Evolutionary conservation across 345 rosid species (phyloP).

Genomic region (Euphorbia peplus): DNA sequence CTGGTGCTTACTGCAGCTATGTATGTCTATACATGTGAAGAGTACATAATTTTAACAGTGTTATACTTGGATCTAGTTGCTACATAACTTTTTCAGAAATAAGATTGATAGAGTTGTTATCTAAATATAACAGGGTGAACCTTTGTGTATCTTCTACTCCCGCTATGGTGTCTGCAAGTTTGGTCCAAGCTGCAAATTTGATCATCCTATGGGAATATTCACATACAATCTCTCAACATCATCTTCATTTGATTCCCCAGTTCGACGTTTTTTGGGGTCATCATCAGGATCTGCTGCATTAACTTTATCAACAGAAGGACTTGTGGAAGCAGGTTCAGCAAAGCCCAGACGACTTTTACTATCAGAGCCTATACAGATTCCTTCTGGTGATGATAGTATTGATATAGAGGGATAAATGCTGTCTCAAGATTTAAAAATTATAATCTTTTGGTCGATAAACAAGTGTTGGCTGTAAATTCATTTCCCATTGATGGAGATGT

Average conservation of each 20-base stretch:
- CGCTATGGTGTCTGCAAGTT: constrained; percentile 98
- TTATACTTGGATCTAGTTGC: neutral
- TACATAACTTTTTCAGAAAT: neutral
- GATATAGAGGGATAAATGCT: constrained; percentile 54
- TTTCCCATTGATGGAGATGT: constrained; percentile 50
- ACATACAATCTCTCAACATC: constrained; percentile 55
- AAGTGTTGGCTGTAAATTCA: constrained; percentile 56
- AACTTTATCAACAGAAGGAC: constrained; percentile 58
- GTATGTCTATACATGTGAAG: too few relatives aligned
- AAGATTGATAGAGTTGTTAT: constrained; percentile 19
- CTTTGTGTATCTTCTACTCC: constrained; percentile 83
- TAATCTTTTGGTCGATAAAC: constrained; percentile 32
- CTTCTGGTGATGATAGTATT: constrained; percentile 67
- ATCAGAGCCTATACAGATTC: constrained; percentile 77
- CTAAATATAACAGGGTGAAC: constrained; percentile 67
- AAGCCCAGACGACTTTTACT: constrained; percentile 58
- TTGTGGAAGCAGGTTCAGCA: constrained; percentile 57
- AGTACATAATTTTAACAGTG: neutral
- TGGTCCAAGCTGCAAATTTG: constrained; percentile 98
- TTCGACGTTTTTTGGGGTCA: constrained; percentile 47
- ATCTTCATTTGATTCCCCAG: constrained; percentile 50
- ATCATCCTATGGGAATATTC: constrained; percentile 92
- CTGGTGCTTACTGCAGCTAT: neutral
- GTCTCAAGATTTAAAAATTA: constrained; percentile 23
- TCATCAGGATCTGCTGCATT: constrained; percentile 55